Base-by-base conservation (phyloP, 495 filamentous ascomycete species). In the Letharia lupina region DNA sequence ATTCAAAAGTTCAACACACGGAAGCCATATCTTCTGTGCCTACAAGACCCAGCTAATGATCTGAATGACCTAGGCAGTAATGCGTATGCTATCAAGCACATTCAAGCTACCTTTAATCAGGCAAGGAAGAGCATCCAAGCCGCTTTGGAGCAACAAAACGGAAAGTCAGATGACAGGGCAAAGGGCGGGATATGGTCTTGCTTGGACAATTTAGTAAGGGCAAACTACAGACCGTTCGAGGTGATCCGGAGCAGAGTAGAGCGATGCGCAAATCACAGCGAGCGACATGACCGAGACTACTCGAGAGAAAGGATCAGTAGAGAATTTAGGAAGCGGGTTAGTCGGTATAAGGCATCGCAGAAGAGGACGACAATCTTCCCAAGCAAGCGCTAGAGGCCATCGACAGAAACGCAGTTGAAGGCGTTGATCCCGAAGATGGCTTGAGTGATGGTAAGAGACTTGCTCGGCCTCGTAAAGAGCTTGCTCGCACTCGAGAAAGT, bases 31-130 rank as follows among this genome's bases (percentile, higher is more conserved):
- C 69, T 78, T 16, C 68, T 88, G 33, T 86, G 80, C 68, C 72
- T 88, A 8, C 85, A 87, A 70, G 84, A 88, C 65, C 86, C 86
- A 1, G 81, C 82, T 4, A 78, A 86, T 65, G 76, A 77, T 41
- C 74, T 77, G 69, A 83, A 83, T 64, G 83, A 88, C 68, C 73
- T 87, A 1, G 86, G 85, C 31, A 61, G 65, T 48, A 77, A 74
- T 62, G 66, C 63, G 4, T 70, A 76, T 58, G 72, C 69, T 54
- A 78, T 82, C 67, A 79, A 80, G 65, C 75, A 80, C 62, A 64
- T 82, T 33, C 72, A 74, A 62, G 62, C 33, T 23, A 80, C 70
- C 12, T 73, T 76, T 31, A 42, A 35, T 2, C 20, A 13, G 11
- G 42, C 42, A 16, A 42, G n/a, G 28, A 11, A 4, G 10, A 39